phyloP scores from a whole-genome alignment of 2,329 filamentous ascomycete genomes.

The Fusarium mexicanum region DNA sequence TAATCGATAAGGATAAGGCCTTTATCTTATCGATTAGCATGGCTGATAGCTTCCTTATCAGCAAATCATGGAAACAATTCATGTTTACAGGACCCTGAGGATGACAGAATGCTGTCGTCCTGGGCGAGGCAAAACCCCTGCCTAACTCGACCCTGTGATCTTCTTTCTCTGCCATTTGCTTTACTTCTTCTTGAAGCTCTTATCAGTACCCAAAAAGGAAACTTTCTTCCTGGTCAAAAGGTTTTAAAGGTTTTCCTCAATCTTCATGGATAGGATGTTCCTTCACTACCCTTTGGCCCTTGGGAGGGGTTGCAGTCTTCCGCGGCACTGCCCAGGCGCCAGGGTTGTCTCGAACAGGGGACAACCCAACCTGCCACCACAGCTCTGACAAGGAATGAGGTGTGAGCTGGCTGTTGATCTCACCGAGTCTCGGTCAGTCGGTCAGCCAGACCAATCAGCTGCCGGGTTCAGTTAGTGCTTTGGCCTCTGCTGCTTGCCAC shows the following conservation, averaged over 20 bases:
- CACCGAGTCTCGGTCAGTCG: not conserved
- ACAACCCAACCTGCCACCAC: not conserved
- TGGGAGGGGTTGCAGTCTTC: not conserved
- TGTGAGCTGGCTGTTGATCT: not conserved
- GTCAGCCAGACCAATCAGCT: not conserved
- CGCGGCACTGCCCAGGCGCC: not conserved
- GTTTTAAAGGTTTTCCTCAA: not conserved
- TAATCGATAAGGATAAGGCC: accelerated
- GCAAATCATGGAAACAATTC: too few species aligned
- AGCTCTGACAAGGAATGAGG: not conserved
- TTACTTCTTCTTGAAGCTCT: not conserved
- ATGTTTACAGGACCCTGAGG: not conserved
- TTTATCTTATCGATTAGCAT: not conserved
- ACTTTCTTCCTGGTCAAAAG: not conserved
- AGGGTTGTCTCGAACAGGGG: not conserved
- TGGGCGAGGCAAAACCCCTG: not conserved
- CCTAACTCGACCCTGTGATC: too few species aligned
- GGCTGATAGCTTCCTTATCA: not conserved
- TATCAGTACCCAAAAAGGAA: not conserved
- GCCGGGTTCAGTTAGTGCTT: too few species aligned
- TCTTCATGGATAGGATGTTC: not conserved
- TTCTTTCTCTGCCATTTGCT: not conserved
- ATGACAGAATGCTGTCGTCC: not conserved
- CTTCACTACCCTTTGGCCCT: too few species aligned
- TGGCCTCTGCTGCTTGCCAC: too few species aligned